Evolutionary conservation across 1,284 basidiomycete genomes (phyloP).

Genomic region (Fomitopsis schrenkii): DNA sequence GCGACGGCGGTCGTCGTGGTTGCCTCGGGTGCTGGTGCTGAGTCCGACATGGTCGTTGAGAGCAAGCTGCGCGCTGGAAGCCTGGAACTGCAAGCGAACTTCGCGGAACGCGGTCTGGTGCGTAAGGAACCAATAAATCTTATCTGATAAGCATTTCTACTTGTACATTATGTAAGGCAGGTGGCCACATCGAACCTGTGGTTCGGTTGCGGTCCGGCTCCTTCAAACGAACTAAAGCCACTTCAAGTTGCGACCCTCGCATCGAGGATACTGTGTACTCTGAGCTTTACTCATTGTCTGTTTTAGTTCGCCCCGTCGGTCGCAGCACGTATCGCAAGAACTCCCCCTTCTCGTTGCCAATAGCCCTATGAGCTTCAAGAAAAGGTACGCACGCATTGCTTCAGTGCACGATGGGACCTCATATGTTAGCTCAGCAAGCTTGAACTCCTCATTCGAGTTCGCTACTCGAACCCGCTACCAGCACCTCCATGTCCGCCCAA

Average conservation of each 20-base stretch:
- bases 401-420: background rate
- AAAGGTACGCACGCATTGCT: constrained; percentile 11
- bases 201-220: background rate
- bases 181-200: too few species aligned
- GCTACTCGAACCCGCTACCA: constrained; percentile 90
- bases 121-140: background rate
- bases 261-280: background rate
- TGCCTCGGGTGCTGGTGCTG: background rate
- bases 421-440: constrained; percentile 48
- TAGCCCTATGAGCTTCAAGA: constrained; percentile 20
- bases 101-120: constrained; percentile 1
- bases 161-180: too few species aligned
- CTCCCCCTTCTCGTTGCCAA: too few species aligned
- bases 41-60: constrained; percentile 1
- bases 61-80: background rate
- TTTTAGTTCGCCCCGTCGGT: too few species aligned
- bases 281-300: background rate
- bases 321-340: too few species aligned
- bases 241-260: background rate
- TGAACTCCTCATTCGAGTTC: constrained; percentile 87
- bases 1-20: background rate
- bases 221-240: background rate
- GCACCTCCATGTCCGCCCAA: constrained; percentile 95
- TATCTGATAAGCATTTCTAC: constrained; percentile 13
- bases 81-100: constrained; percentile 1